Base-by-base conservation (phyloP, 805 yeast species). In the Zygotorulaspora sp. region DNA sequence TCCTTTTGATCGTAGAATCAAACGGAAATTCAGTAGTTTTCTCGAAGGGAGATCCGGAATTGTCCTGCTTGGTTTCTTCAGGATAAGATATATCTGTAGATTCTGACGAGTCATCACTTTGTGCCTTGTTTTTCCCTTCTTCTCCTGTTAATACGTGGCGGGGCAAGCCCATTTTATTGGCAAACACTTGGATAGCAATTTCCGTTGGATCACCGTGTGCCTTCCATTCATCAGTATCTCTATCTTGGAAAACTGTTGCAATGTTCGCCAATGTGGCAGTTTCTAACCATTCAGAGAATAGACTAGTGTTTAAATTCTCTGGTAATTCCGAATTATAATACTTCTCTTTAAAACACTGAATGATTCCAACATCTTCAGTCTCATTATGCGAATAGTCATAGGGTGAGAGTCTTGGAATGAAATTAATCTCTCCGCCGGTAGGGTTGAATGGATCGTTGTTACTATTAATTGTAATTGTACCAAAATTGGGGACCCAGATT, bases 121-220 rank as follows among this genome's bases (percentile, higher is more conserved):
- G 34, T 5, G 56, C 61, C 2, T 50, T 53, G 6, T 48, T 57
- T 21, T 41, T 49, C 17, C 29, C 27, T 9, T 30, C 38, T 41
- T 65, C 72, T 20, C 69, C 68, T 9, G 71, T 65, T 45, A 71
- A 55, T 7, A 48, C 49, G 10, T 66, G 65, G 50, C 83, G 70
- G 15, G 72, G 70, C 44, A 62, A 67, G 20, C 70, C 71, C 44
- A 80, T 63, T 51, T 88, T 73, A 9, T 78, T 63, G 15, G 80
- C 73, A 54, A 82, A 83, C 0, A 85, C 90, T 53, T 84, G 90
- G 44, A 86, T 80, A 3, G 95, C 94, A 52, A 83, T 79, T 63
- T 86, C 95, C 2, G 95, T 86, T 28, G 95, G 90, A 56, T 86
- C 95, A 43, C 95, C 95, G 55, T 78, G 80, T 7, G 87, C 88